These are phyloP conservation scores for Fraxinus xanthoxyloides DNA, from an alignment of 305 asterid species.

Conservation along the genomic window DNA sequence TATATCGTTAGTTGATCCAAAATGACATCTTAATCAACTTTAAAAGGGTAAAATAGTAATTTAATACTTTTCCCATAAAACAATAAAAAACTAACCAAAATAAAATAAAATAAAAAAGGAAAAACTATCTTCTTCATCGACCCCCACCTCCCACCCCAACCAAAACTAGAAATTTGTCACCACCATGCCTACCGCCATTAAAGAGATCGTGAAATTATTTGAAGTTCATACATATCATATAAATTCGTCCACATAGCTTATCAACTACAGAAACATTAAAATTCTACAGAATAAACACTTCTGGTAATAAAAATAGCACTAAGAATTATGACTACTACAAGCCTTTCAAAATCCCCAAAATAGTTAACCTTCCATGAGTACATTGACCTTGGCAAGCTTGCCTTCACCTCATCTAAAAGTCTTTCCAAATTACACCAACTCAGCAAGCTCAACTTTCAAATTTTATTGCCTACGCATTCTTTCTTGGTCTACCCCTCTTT, in stretches of 20 bases:
- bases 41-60: too few relatives aligned
- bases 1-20: too few relatives aligned
- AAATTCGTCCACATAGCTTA: neutral
- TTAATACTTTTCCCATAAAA: too few relatives aligned
- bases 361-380: neutral
- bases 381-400: neutral
- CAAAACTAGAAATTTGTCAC: too few relatives aligned
- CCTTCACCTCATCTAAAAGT: neutral
- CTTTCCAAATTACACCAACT: neutral
- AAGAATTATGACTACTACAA: neutral
- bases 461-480: conserved; percentile 27
- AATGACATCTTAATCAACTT: too few relatives aligned
- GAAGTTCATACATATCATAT: neutral
- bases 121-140: too few relatives aligned
- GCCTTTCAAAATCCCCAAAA: neutral
- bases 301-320: neutral
- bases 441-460: neutral
- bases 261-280: neutral
- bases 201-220: neutral
- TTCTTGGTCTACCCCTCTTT: conserved; percentile 55
- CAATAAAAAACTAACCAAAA: too few relatives aligned
- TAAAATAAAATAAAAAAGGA: too few relatives aligned
- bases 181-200: too few relatives aligned
- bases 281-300: neutral
- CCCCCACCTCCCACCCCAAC: too few relatives aligned